A percentile compares a stretch with the other conserved stretches of the same genome.
phyloP scores from a whole-genome alignment of 129 eudicot species.

The Heracleum sosnowskyi region DNA sequence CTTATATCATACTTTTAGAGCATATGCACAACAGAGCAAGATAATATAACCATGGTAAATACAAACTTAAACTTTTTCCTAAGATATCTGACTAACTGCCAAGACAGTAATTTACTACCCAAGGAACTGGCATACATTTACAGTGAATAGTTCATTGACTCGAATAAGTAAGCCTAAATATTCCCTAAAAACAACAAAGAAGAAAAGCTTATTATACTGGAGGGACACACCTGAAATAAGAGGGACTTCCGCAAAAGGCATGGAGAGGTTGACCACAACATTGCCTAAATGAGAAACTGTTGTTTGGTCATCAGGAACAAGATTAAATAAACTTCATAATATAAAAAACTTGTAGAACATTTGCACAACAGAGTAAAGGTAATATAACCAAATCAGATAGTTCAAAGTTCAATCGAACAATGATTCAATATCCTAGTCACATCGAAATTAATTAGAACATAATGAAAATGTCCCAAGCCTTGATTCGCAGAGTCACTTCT shows the following conservation, averaged over 20 bases:
- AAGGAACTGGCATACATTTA: neutral
- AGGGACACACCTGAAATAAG: neutral
- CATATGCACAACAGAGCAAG: neutral
- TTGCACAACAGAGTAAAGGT: neutral
- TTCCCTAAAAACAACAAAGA: neutral
- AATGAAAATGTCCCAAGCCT: neutral
- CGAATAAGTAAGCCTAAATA: neutral
- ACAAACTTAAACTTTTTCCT: neutral
- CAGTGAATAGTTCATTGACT: neutral
- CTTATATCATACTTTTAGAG: neutral
- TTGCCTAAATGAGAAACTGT: conserved; percentile 8
- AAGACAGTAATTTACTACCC: neutral
- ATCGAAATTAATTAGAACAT: neutral
- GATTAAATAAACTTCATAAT: neutral
- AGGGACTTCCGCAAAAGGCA: conserved; percentile 1
- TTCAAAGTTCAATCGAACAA: neutral
- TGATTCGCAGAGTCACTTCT: neutral
- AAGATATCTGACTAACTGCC: neutral
- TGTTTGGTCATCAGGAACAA: neutral
- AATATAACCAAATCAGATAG: neutral
- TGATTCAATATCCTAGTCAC: neutral
- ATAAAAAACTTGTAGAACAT: neutral
- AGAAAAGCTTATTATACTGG: conserved; percentile 2
- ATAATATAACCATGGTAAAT: neutral
- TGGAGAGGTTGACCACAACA: conserved; percentile 2